Conservation (phyloP, 2,329 filamentous ascomycete species). For the Arthrobotrys sinensis region DNA sequence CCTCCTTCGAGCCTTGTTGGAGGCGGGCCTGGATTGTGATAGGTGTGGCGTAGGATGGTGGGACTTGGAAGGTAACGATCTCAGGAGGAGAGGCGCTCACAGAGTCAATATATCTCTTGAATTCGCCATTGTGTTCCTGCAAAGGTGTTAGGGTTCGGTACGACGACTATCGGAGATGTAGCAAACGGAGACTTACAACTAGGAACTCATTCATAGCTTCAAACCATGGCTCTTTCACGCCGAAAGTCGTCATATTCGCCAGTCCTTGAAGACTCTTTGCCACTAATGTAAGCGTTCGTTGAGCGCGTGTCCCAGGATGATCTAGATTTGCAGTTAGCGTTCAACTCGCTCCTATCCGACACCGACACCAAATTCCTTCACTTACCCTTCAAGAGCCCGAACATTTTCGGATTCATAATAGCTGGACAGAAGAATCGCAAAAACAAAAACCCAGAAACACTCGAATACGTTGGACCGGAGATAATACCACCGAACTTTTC, state of each 20-base stretch:
- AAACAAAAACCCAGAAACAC: conserved; percentile 79
- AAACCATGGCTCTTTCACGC: conserved; percentile 81
- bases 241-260: conserved; percentile 79
- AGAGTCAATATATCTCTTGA: conserved; percentile 64
- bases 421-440: conserved; percentile 79
- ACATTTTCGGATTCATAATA: conserved; percentile 79
- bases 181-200: conserved; percentile 50
- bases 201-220: conserved; percentile 80
- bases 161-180: background rate
- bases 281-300: conserved; percentile 77
- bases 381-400: conserved; percentile 77
- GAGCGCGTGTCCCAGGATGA: conserved; percentile 76
- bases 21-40: conserved; percentile 89
- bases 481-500: conserved; percentile 79
- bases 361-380: conserved; percentile 31
- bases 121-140: conserved; percentile 62
- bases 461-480: conserved; percentile 77
- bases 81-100: conserved; percentile 61
- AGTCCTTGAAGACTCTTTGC: conserved; percentile 79
- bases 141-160: background rate
- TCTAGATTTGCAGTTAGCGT: conserved; percentile 68
- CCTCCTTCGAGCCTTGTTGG: conserved; percentile 85
- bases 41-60: conserved; percentile 91
- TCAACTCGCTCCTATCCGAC: background rate
- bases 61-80: conserved; percentile 70